phyloP scores from a whole-genome alignment of 2,329 filamentous ascomycete genomes.

The Rhynchosporium agropyri region DNA sequence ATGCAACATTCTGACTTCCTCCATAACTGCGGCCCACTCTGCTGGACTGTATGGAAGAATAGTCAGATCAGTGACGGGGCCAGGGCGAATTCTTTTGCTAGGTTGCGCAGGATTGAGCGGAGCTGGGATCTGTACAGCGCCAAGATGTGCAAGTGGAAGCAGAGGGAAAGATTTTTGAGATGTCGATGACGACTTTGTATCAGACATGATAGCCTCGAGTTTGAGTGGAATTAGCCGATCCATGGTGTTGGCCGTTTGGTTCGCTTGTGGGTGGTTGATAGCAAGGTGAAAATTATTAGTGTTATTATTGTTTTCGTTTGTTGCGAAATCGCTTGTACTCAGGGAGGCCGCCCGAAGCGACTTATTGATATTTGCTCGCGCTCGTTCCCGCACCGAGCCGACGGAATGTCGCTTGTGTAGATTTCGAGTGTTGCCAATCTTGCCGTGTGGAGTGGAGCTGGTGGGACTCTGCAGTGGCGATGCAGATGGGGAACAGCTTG shows the following conservation, averaged over 20 bases:
- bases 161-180: conserved; percentile 6
- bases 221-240: conserved; percentile 32
- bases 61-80: conserved; percentile 29
- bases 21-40: conserved; percentile 40
- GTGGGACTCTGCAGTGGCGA: conserved; percentile 1
- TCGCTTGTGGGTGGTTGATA: conserved; percentile 16
- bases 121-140: conserved; percentile 12
- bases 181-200: conserved; percentile 13
- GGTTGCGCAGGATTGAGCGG: conserved; percentile 13
- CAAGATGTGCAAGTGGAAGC: conserved; percentile 6
- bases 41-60: conserved; percentile 35
- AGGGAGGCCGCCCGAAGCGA: conserved; percentile 8
- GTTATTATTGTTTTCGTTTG: not conserved
- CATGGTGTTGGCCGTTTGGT: conserved; percentile 24
- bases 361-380: not conserved
- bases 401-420: conserved; percentile 1
- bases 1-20: conserved; percentile 40
- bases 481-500: conserved; percentile 20
- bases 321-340: conserved; percentile 7
- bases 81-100: conserved; percentile 26
- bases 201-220: conserved; percentile 19
- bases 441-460: conserved; percentile 14
- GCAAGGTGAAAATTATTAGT: conserved; percentile 6
- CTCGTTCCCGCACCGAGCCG: conserved; percentile 15
- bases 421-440: conserved; percentile 8